Evolutionary conservation across 1,139 yeast species (phyloP), one percentile per base, ranked within the genome.

Genomic region (Yamadazyma mexicana): DNA sequence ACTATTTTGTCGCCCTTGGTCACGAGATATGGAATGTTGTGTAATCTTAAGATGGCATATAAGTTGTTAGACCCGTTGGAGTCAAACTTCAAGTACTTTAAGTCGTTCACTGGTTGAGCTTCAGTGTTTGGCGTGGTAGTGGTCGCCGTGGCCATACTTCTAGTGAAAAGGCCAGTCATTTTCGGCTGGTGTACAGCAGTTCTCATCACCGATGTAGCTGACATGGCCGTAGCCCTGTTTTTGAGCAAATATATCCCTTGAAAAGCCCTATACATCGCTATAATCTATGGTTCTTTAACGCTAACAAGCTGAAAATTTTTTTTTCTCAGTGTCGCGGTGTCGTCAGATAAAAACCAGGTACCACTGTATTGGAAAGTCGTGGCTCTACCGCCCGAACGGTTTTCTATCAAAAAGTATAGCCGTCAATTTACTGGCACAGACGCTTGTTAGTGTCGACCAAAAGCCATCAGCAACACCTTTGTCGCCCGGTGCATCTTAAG

Each of bases 1-100:
- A 81, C 75, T 37, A 92, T 78, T 49, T 73, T 77, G 61, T 94
- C 99, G 16, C 98, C 98, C 50, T 83, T 79, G 16, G 98, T 89
- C 17, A 94, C 95, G 46, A 92, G 69, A 55, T 87, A 91, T 34
- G 95, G 88, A 62, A 89, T 81, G 59, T 84, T 81, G 66, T 89
- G 94, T 34, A 94, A 76, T 54, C 79, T 82, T 51, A 91, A 76
- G 7, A 87, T 74, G 37, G 98, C 98, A 56, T 89, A 92, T 32
- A 92, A 65, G 46, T 77, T 60, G 35, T 59, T 51, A 22, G 63
- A 59, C 4, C 71, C 76, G 47, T 62, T 65, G 26, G 77, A 73
- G 46, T 88, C 87, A 42, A 79, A 75, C 56, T 83, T 86, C 47
- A 91, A 38, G 34, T 37, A 35, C 31, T 47, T 40, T 11, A 47